These are phyloP conservation scores for Globisporangium spiculum DNA, from an alignment of 352 stramenopile species.

Conservation along the genomic window DNA sequence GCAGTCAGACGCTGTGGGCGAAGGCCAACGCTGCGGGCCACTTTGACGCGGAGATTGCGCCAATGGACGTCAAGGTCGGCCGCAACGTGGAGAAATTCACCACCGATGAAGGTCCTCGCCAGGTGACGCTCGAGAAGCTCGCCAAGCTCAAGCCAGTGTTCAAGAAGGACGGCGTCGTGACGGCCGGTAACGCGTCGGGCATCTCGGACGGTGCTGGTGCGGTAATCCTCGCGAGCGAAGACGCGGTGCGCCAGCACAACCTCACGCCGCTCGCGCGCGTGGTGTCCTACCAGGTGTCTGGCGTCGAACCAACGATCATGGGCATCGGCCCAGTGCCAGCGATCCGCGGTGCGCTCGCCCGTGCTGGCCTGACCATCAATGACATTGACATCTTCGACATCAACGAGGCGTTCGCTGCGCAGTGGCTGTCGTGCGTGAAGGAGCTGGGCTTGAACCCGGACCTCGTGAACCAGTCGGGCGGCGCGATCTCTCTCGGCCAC, in stretches of 20 bases:
- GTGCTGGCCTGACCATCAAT: constrained; percentile 83
- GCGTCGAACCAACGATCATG: constrained; percentile 97
- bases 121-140: constrained; percentile 82
- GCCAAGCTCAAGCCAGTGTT: constrained; percentile 95
- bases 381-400: constrained; percentile 98
- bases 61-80: constrained; percentile 89
- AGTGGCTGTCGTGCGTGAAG: constrained; percentile 96
- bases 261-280: constrained; percentile 92
- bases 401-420: constrained; percentile 98
- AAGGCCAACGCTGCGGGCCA: constrained; percentile 88
- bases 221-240: constrained; percentile 93
- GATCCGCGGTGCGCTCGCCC: constrained; percentile 90
- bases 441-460: constrained; percentile 94
- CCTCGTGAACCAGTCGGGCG: constrained; percentile 93
- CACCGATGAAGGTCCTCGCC: constrained; percentile 75
- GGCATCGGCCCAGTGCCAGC: constrained; percentile 96
- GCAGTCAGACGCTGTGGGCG: constrained; percentile 92
- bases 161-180: constrained; percentile 97
- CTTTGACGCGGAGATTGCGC: constrained; percentile 95
- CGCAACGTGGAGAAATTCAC: constrained; percentile 85
- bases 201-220: constrained; percentile 96
- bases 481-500: constrained; percentile 96
- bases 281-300: constrained; percentile 90
- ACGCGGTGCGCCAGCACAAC: constrained; percentile 91
- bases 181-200: constrained; percentile 94